These are phyloP conservation scores for Triadica sebifera DNA, from an alignment of 345 rosid species.

Conservation along the genomic window DNA sequence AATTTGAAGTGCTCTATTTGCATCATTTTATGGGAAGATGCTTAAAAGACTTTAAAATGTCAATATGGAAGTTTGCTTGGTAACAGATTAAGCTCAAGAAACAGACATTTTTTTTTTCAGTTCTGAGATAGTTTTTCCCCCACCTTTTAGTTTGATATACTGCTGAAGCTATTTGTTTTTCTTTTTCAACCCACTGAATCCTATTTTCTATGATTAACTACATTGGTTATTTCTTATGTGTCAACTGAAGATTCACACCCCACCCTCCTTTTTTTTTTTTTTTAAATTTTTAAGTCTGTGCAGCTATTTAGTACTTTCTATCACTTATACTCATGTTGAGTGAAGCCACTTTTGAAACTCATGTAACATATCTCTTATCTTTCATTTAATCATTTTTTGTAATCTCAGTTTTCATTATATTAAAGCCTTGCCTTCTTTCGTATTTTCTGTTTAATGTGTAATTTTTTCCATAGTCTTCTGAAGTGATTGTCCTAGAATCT, in stretches of 20 bases:
- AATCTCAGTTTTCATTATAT: too few species aligned
- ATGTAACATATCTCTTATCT: too few species aligned
- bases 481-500: not conserved
- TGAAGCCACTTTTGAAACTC: too few species aligned
- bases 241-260: too few species aligned
- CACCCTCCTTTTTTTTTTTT: too few species aligned
- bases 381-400: too few species aligned
- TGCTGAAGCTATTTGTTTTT: not conserved
- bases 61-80: too few species aligned
- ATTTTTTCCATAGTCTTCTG: not conserved
- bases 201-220: not conserved
- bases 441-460: not conserved
- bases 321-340: too few species aligned
- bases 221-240: not conserved
- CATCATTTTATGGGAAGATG: not conserved
- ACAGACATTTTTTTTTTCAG: not conserved
- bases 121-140: not conserved
- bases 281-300: too few species aligned
- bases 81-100: not conserved
- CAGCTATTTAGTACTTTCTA: too few species aligned
- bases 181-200: not conserved
- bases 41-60: not conserved
- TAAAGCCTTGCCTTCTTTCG: too few species aligned
- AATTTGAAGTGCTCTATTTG: not conserved
- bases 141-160: too few species aligned